These are phyloP conservation scores for Ophiostoma perfectum DNA, from an alignment of 2,329 filamentous ascomycete species.

Conservation along the genomic window DNA sequence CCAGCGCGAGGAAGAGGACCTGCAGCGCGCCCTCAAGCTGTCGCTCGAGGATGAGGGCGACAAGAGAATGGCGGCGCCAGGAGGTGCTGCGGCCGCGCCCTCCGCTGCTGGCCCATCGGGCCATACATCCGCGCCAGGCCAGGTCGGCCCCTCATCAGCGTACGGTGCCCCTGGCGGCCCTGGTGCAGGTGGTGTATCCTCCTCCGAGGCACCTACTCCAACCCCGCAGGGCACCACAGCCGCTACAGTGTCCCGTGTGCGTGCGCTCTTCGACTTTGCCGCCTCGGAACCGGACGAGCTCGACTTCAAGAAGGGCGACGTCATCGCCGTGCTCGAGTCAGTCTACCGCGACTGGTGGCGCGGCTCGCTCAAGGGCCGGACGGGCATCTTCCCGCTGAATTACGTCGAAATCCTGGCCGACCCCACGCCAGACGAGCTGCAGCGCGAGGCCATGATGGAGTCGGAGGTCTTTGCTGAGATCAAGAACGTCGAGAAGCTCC, in stretches of 20 bases:
- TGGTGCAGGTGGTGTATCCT: slow-evolving; percentile 47
- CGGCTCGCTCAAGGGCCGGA: slow-evolving; percentile 86
- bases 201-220: slow-evolving; percentile 7
- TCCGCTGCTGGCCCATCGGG: slow-evolving; percentile 11
- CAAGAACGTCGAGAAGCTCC: slow-evolving; percentile 61
- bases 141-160: neutral
- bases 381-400: slow-evolving; percentile 95
- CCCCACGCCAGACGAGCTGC: slow-evolving; percentile 87
- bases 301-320: slow-evolving; percentile 92
- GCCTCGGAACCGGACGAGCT: slow-evolving; percentile 92
- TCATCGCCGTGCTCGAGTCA: slow-evolving; percentile 94
- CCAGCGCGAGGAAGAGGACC: slow-evolving; percentile 92
- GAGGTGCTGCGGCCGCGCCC: slow-evolving; percentile 33
- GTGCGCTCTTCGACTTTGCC: slow-evolving; percentile 89
- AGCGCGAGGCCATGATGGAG: slow-evolving; percentile 95
- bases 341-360: slow-evolving; percentile 99
- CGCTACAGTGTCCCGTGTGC: slow-evolving; percentile 89
- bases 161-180: slow-evolving; percentile 32
- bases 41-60: slow-evolving; percentile 82
- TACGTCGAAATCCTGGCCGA: slow-evolving; percentile 97
- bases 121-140: slow-evolving; percentile 19
- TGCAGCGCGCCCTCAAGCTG: slow-evolving; percentile 91
- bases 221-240: slow-evolving; percentile 75
- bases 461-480: slow-evolving; percentile 61
- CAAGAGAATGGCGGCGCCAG: slow-evolving; percentile 40